Base-by-base conservation (phyloP, 1,284 basidiomycete genomes). In the Takashimella koratensis region DNA sequence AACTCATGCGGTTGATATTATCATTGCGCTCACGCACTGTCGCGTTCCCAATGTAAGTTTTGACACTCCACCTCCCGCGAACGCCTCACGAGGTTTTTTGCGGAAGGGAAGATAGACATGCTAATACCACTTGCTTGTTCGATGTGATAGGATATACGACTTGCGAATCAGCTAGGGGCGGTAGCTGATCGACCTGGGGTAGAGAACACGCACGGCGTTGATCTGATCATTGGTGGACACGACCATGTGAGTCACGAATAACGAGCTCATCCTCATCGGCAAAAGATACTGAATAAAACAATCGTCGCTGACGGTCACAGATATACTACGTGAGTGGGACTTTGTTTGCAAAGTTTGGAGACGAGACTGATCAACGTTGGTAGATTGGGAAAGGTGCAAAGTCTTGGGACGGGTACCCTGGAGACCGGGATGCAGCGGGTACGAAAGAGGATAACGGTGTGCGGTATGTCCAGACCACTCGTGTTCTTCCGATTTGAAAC, bases 201-300 rank as follows among this genome's bases (percentile, higher is more conserved):
- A 1, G 73, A 75, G 43, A 74, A 77, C 45, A 70, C 77, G 40
- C 90, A 96, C 59, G 92, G 92, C 5, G 85, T 86, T 0, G 92
- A 96, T 67, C 75, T 95, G 19, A 75, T 96, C 43, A 81, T 95
- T 5, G 92, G 92, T 3, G 92, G 92, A 0, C 92, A 96, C 62
- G 92, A 96, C 66, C 92, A 96, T 54, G 68, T 72, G 42, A 51
- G 65, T 60, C n/a, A 8, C 30, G 30, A n/a, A n/a, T n/a, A n/a
- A n/a, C n/a, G n/a, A n/a, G n/a, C n/a, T n/a, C n/a, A n/a, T n/a
- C n/a, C n/a, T n/a, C n/a, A n/a, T n/a, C n/a, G n/a, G n/a, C n/a
- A 48, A 16, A 27, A n/a, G 13, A 6, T 16, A 16, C 8, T 3
- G 8, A 6, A 5, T 41, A 4, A 19, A 20, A 4, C 22, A 5